Evolutionary conservation across 306 rosid species (phyloP), one percentile per base, ranked within the genome.

Genomic region (Prunus persica): DNA sequence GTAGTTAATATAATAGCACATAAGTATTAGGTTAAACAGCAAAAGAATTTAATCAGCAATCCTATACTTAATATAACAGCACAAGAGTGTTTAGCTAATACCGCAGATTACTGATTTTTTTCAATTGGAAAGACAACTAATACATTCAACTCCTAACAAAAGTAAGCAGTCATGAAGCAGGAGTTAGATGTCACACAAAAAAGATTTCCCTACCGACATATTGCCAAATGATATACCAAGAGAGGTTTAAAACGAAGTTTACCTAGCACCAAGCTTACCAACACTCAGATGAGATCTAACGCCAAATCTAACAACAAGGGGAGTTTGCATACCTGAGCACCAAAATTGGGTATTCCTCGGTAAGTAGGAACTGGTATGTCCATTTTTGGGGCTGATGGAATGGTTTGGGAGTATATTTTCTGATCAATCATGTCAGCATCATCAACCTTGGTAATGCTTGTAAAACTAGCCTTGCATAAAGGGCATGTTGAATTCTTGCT

Each of bases 351-450:
- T 38, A 70, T 75, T 72, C 78, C 88, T 55, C 67, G 82, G 76
- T 81, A 83, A 57, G 52, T 9, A 70, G 75, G 84, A 63, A 85
- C n/a, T 69, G 80, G 74, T 69, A 87, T 56, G 75, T 85, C 90
- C 73, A 83, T 76, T 67, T 69, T 72, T 56, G 83, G 11, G 54
- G 84, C 90, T 81, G 81, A 83, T 68, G 98, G 97, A 80, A 95
- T 84, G 78, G 97, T 88, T 78, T 95, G 96, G 47, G 98, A 92
- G 76, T 89, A 92, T 81, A 89, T 74, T 76, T 92, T 95, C 84
- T 95, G 96, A 87, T 89, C 93, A 41, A 64, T 67, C 18, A 85
- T 55, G 49, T 79, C 93, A 45, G 90, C 90, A 76, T 84, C 88
- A 79, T 95, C 96, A 79, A 89, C 83, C 85, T 86, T 92, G 64